phyloP scores from a whole-genome alignment of 257 asterid genomes.

The Gentiana dahurica region DNA sequence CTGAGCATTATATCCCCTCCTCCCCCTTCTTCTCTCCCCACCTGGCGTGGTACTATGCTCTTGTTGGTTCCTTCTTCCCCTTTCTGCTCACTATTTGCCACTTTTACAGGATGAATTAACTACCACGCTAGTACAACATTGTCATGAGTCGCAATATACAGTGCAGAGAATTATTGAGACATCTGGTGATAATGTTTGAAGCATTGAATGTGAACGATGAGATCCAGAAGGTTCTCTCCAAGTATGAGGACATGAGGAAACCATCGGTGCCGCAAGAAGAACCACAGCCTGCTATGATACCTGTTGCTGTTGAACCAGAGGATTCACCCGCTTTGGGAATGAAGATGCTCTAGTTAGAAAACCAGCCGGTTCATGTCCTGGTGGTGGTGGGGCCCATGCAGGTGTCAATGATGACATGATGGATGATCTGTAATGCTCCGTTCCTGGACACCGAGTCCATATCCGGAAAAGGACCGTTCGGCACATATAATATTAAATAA shows the following conservation, averaged over 20 bases:
- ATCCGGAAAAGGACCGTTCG: too few relatives aligned
- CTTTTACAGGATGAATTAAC: slow-evolving; percentile 74
- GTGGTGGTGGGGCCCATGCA: slow-evolving; percentile 18
- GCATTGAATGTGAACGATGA: slow-evolving; percentile 92
- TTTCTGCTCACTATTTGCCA: slow-evolving; percentile 1
- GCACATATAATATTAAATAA: too few relatives aligned
- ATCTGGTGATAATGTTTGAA: slow-evolving; percentile 76
- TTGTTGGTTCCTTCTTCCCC: too few relatives aligned
- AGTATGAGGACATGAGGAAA: slow-evolving; percentile 66
- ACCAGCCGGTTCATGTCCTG: slow-evolving; percentile 27
- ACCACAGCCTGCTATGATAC: slow-evolving; percentile 92
- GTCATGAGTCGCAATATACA: slow-evolving; percentile 66
- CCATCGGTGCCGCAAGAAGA: slow-evolving; percentile 45
- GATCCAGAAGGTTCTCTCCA: slow-evolving; percentile 67
- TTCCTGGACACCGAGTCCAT: too few relatives aligned
- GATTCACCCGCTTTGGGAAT: slow-evolving; percentile 47
- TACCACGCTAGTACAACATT: slow-evolving; percentile 64
- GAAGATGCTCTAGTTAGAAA: slow-evolving; percentile 59
- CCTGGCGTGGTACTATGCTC: background rate
- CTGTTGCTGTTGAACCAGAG: slow-evolving; percentile 79
- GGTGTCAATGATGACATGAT: slow-evolving; percentile 71
- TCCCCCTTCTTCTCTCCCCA: too few relatives aligned
- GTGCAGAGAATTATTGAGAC: slow-evolving; percentile 80
- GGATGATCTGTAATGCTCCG: slow-evolving; percentile 47
- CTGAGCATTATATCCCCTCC: too few relatives aligned